Percentiles rank a stretch among this genome's conserved stretches.
Conservation (phyloP, 495 filamentous ascomycete species). For the Aspergillus ellipticus region DNA sequence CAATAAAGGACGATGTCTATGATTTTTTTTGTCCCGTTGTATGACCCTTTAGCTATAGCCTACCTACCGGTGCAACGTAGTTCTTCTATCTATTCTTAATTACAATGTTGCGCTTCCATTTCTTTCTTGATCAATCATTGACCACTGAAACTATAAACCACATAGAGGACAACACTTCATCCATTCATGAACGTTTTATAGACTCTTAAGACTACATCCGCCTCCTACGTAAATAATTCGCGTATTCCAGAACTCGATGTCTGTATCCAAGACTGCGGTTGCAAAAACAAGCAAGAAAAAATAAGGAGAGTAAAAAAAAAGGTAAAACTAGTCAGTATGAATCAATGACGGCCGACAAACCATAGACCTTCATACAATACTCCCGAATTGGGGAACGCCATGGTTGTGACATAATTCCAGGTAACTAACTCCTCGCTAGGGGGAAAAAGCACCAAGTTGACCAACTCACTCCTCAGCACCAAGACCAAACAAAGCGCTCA, state of each 20-base stretch:
- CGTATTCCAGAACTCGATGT: too few species aligned
- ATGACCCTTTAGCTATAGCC: too few species aligned
- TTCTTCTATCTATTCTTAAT: too few species aligned
- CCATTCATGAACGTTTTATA: too few species aligned
- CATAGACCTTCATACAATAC: background rate
- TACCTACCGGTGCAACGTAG: too few species aligned
- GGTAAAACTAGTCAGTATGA: background rate
- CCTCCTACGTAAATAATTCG: too few species aligned
- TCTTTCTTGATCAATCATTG: too few species aligned
- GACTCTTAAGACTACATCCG: too few species aligned
- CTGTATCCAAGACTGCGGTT: too few species aligned
- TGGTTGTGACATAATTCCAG: background rate
- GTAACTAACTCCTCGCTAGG: background rate
- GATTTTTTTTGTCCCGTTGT: background rate
- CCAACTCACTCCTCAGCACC: background rate
- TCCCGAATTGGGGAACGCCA: background rate
- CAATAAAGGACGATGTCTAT: background rate
- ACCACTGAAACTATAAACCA: too few species aligned
- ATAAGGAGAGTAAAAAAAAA: background rate
- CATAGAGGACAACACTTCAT: too few species aligned
- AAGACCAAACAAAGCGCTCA: conserved; percentile 31
- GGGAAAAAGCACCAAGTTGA: background rate
- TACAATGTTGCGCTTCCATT: too few species aligned
- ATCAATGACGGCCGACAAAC: background rate
- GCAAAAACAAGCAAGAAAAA: background rate